phyloP scores from a whole-genome alignment of 1,139 yeast species.

The Blastobotrys raffinosifermentans region DNA sequence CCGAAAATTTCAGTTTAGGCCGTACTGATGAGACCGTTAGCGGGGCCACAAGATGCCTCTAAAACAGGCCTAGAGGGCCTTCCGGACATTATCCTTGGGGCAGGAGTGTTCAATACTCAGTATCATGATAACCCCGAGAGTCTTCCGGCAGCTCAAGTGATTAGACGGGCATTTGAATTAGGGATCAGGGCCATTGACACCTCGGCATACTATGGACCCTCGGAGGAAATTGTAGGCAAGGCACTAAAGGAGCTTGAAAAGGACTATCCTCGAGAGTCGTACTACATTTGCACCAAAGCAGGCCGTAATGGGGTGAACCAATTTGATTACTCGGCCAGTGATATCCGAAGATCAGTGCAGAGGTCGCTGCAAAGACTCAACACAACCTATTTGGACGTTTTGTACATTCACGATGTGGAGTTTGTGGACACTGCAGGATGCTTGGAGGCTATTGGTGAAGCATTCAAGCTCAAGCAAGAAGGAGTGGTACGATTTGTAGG shows the following conservation, averaged over 20 bases:
- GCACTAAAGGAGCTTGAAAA: slow-evolving; percentile 45
- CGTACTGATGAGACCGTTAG: no score
- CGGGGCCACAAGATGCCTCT: not conserved
- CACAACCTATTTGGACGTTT: slow-evolving; percentile 67
- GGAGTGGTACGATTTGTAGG: slow-evolving; percentile 68
- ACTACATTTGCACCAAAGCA: slow-evolving; percentile 78
- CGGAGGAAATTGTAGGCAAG: slow-evolving; percentile 67
- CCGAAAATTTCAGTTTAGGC: no score
- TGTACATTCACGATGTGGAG: slow-evolving; percentile 86
- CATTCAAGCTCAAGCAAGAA: slow-evolving; percentile 52
- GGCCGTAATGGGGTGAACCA: slow-evolving; percentile 65
- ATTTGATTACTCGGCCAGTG: slow-evolving; percentile 64
- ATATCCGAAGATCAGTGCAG: slow-evolving; percentile 56
- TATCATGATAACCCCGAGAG: slow-evolving; percentile 61
- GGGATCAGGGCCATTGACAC: slow-evolving; percentile 84
- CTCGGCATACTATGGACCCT: slow-evolving; percentile 89
- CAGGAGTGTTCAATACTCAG: slow-evolving; percentile 78
- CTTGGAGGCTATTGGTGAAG: slow-evolving; percentile 56
- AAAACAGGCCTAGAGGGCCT: not conserved
- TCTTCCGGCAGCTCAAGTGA: slow-evolving; percentile 52
- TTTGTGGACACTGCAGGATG: slow-evolving; percentile 56
- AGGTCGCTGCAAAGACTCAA: slow-evolving; percentile 62
- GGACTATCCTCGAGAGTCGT: slow-evolving; percentile 53
- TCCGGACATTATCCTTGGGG: slow-evolving; percentile 71
- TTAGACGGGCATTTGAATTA: slow-evolving; percentile 52